These are phyloP conservation scores for Irpex lacteus DNA, from an alignment of 1,284 basidiomycete genomes.

Conservation along the genomic window DNA sequence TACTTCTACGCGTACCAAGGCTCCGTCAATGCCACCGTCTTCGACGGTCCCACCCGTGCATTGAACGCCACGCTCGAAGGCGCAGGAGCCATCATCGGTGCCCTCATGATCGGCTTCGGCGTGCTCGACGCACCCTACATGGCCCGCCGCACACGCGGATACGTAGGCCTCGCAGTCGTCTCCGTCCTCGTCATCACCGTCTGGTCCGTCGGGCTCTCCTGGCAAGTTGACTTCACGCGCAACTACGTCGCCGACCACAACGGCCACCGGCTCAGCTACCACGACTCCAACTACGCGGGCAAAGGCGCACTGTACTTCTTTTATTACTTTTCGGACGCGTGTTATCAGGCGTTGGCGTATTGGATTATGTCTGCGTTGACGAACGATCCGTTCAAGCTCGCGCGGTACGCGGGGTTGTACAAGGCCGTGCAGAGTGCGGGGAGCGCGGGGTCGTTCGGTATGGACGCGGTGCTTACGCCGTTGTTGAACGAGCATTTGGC, in stretches of 20 bases:
- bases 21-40: constrained; percentile 32
- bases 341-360: constrained; percentile 38
- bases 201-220: constrained; percentile 32
- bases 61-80: constrained; percentile 38
- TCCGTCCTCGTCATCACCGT: constrained; percentile 31
- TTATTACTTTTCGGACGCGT: constrained; percentile 36
- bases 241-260: constrained; percentile 15
- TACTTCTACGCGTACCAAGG: constrained; percentile 42
- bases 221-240: constrained; percentile 35
- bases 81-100: constrained; percentile 37
- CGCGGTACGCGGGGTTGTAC: constrained; percentile 39
- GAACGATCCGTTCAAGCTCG: constrained; percentile 42
- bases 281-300: constrained; percentile 28
- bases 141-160: constrained; percentile 36
- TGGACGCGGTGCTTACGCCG: constrained; percentile 43
- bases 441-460: constrained; percentile 40
- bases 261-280: constrained; percentile 29
- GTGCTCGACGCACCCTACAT: constrained; percentile 35
- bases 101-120: constrained; percentile 36
- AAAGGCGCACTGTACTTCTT: constrained; percentile 40
- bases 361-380: constrained; percentile 44
- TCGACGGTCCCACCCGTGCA: constrained; percentile 38
- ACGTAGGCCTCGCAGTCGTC: constrained; percentile 35
- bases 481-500: constrained; percentile 38
- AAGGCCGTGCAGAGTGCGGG: constrained; percentile 41